Evolutionary conservation across 257 asterid species (phyloP).

Genomic region (Ophiorrhiza pumila): DNA sequence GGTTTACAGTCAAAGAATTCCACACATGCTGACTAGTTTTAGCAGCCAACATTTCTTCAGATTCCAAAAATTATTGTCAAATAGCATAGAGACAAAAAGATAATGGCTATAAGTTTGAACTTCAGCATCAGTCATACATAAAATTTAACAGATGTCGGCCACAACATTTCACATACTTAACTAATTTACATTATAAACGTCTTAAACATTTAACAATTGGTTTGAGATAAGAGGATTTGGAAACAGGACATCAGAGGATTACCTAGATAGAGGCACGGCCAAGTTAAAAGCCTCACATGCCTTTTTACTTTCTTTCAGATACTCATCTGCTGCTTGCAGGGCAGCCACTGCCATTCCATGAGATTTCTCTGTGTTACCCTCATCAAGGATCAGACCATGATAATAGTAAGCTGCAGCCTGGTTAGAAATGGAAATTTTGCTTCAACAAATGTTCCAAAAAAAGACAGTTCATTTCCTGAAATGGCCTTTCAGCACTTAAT

Average conservation of each 20-base stretch:
- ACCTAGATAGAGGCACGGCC: conserved; percentile 82
- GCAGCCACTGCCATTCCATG: conserved; percentile 99
- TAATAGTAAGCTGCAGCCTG: conserved; percentile 97
- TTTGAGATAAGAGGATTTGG: background rate
- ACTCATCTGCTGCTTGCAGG: conserved; percentile 95
- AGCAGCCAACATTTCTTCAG: background rate
- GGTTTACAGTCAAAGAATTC: no score
- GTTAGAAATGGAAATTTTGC: conserved; percentile 10
- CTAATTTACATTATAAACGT: background rate
- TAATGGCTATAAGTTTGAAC: background rate
- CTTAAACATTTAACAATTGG: background rate
- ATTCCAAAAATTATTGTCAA: no score
- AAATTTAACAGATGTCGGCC: background rate
- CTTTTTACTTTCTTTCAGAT: conserved; percentile 90
- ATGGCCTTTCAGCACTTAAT: background rate
- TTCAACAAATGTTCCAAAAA: conserved; percentile 8
- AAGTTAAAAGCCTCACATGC: conserved; percentile 74
- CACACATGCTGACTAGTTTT: background rate
- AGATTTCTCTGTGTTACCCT: conserved; percentile 93
- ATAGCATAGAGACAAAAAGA: background rate
- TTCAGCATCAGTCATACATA: no score
- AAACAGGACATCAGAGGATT: conserved; percentile 19
- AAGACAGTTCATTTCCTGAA: background rate
- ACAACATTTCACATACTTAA: background rate
- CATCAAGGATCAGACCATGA: conserved; percentile 96